These are phyloP conservation scores for Eremomyces bilateralis DNA, from an alignment of 495 filamentous ascomycete species.

Conservation along the genomic window DNA sequence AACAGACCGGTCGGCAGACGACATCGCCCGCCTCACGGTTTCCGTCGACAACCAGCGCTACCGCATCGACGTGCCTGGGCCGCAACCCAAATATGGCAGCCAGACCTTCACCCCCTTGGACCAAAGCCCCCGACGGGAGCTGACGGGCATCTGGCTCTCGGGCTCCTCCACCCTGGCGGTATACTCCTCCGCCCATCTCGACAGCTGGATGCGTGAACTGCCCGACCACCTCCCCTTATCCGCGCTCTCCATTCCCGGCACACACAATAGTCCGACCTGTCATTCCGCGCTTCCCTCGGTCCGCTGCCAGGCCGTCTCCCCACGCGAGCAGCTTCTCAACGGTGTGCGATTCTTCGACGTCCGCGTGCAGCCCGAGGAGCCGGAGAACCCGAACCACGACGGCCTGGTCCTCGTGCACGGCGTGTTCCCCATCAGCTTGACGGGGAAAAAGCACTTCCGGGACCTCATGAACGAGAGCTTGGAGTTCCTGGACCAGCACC, in stretches of 20 bases:
- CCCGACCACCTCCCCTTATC: slow-evolving; percentile 47
- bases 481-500: slow-evolving; percentile 55
- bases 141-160: slow-evolving; percentile 53
- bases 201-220: slow-evolving; percentile 63
- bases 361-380: slow-evolving; percentile 43
- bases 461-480: slow-evolving; percentile 45
- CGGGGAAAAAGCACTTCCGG: slow-evolving; percentile 52
- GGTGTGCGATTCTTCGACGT: slow-evolving; percentile 92
- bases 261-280: slow-evolving; percentile 80
- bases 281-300: slow-evolving; percentile 74
- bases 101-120: slow-evolving; percentile 31
- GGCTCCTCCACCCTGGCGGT: slow-evolving; percentile 45
- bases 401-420: slow-evolving; percentile 50
- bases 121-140: slow-evolving; percentile 34
- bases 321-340: slow-evolving; percentile 60
- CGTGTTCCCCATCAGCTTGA: slow-evolving; percentile 52
- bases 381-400: slow-evolving; percentile 31
- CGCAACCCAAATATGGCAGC: slow-evolving; percentile 31
- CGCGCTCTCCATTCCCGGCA: slow-evolving; percentile 76
- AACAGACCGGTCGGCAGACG: slow-evolving; percentile 24
- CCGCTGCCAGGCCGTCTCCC: slow-evolving; percentile 68
- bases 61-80: slow-evolving; percentile 38
- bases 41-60: slow-evolving; percentile 36
- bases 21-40: slow-evolving; percentile 40
- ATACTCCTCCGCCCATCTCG: slow-evolving; percentile 46